Evolutionary conservation across 371 early-diverging fungal species (phyloP), one percentile per base, ranked within the genome.

Genomic region (Nematocida sp.): DNA sequence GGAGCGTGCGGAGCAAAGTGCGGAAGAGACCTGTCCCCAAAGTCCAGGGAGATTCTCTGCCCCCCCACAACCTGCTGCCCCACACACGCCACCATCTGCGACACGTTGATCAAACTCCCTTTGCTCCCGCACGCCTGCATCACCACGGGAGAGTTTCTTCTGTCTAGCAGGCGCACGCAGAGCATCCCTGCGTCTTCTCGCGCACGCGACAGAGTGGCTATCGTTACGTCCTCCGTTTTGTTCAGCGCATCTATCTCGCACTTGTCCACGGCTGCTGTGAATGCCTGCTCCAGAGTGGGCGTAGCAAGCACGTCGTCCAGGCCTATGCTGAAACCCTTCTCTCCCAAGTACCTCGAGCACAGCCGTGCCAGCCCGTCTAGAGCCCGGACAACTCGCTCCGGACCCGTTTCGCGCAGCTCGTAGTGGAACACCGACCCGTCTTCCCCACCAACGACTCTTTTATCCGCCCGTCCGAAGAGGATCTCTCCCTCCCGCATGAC

Each of bases 81-180:
- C 77, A 99, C 96, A 89, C 94, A 94, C 67, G 95, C 94, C 77
- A 94, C 91, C 96, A 99, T 96, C 84, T 99, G 99, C 31, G 91
- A 93, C 43, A 96, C 95, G 86, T 98, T 98, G 81, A 95, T 90
- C 64, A 90, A 88, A 38, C 94, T 93, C 77, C 96, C 94, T 83
- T 95, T 95, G 64, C 94, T 93, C 34, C 95, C 96, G 83, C 93
- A 94, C 21, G 89, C 87, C 29, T 91, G 90, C 99, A 99, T 99
- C 84, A 91, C 93, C 66, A 93, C 86, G 0, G 97, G 94, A 5
- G 95, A 90, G 78, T 97, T 99, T 84, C 90, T 87, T 81, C 86
- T 88, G 82, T 89, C 90, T 53, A 99, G 84, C 81, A 93, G 91
- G 27, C 87, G 86, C 86, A 93, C 87, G 85, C 96, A 96, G 67